Evolutionary conservation across 139 green algal genomes (phyloP).

Genomic region (Picocystis salinarum): DNA sequence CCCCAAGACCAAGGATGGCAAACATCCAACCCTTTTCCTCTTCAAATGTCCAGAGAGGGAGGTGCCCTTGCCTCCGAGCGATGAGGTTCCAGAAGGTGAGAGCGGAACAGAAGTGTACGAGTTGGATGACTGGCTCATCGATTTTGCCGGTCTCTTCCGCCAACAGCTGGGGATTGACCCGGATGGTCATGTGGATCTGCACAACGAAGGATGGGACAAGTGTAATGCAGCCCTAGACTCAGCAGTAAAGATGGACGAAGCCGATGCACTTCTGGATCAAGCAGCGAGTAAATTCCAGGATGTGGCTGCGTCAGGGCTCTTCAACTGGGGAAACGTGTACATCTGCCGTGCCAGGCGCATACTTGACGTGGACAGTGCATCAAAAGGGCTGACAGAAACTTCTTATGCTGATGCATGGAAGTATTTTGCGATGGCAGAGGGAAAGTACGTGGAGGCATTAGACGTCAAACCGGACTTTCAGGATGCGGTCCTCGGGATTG

Average conservation of each 20-base stretch:
- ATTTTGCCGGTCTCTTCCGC: conserved; percentile 70
- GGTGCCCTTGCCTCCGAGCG: conserved; percentile 31
- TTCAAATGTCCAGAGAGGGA: conserved; percentile 21
- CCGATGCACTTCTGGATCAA: conserved; percentile 45
- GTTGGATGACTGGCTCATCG: conserved; percentile 76
- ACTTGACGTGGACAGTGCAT: conserved; percentile 3
- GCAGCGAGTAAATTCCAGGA: conserved; percentile 55
- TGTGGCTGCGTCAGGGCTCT: conserved; percentile 18
- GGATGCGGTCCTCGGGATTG: conserved; percentile 27
- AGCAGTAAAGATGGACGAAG: conserved; percentile 27
- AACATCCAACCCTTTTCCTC: conserved; percentile 21
- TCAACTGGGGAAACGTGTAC: conserved; percentile 55
- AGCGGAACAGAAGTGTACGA: conserved; percentile 22
- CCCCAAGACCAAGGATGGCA: conserved; percentile 9
- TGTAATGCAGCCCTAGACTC: conserved; percentile 32
- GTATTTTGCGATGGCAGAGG: conserved; percentile 18
- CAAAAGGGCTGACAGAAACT: background rate
- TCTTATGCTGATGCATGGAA: conserved; percentile 4
- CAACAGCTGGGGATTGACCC: conserved; percentile 43
- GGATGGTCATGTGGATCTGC: conserved; percentile 52
- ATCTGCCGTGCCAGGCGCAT: conserved; percentile 25
- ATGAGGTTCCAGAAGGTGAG: conserved; percentile 28
- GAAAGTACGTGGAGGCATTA: conserved; percentile 45
- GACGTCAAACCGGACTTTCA: conserved; percentile 34
- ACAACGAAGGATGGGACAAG: conserved; percentile 31